phyloP scores from a whole-genome alignment of 345 rosid species.

The Cardamine resedifolia region DNA sequence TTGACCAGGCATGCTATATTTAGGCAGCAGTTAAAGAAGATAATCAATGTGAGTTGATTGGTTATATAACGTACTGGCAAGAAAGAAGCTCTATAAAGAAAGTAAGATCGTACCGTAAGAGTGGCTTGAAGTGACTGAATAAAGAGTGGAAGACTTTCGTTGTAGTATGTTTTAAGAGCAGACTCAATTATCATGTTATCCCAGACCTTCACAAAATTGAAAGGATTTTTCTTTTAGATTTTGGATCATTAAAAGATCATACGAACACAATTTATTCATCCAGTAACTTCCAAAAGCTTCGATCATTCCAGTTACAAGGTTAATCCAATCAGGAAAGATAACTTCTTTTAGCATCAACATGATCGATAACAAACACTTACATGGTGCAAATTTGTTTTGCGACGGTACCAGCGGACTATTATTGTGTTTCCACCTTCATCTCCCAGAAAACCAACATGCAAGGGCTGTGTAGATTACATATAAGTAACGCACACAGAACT shows the following conservation, averaged over 20 bases:
- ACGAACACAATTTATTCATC: not conserved
- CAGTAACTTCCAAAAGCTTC: not conserved
- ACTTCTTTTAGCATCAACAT: not conserved
- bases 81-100: not conserved
- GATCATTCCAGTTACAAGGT: not conserved
- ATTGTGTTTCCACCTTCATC: constrained; percentile 92
- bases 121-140: constrained; percentile 65
- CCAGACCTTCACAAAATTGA: constrained; percentile 56
- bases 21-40: not conserved
- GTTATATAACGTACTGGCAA: not conserved
- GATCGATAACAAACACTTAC: constrained; percentile 43
- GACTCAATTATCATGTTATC: constrained; percentile 86
- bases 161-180: constrained; percentile 75
- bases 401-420: constrained; percentile 76
- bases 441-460: constrained; percentile 90
- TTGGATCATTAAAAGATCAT: not conserved
- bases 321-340: not conserved
- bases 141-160: constrained; percentile 61
- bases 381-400: constrained; percentile 92
- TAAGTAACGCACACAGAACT: constrained; percentile 11
- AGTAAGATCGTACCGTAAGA: constrained; percentile 55
- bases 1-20: constrained; percentile 60
- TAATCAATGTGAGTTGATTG: not conserved
- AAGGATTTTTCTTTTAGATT: not conserved
- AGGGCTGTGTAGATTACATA: constrained; percentile 55